Evolutionary conservation across 2,329 filamentous ascomycete species (phyloP).

Genomic region (Tolypocladium tundrense): DNA sequence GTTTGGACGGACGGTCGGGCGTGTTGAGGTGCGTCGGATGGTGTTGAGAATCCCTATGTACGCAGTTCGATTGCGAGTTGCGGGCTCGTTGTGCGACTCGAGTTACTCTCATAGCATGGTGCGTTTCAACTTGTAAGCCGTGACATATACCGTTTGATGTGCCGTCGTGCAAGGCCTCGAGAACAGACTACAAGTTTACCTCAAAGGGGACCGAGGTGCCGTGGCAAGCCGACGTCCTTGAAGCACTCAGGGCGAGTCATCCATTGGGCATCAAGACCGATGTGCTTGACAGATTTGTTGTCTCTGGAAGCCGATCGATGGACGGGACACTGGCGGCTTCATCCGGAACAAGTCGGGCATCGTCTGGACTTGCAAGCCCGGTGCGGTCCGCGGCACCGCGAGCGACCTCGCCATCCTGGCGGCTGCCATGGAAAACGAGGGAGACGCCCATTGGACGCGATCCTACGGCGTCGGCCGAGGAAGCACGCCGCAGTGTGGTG

Average conservation of each 20-base stretch:
- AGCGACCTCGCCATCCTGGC: too few relatives aligned
- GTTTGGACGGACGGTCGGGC: not conserved
- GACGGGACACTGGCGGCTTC: not conserved
- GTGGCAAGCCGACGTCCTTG: too few relatives aligned
- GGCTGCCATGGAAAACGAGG: too few relatives aligned
- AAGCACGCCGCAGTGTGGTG: too few relatives aligned
- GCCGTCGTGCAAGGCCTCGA: not conserved
- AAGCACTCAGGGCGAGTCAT: too few relatives aligned
- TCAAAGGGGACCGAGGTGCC: too few relatives aligned
- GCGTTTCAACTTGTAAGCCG: not conserved
- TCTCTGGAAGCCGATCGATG: not conserved
- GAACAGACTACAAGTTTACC: not conserved
- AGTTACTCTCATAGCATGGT: not conserved
- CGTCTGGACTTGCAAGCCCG: not conserved
- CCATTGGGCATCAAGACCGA: too few relatives aligned
- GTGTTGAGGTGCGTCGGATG: not conserved
- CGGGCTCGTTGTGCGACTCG: not conserved
- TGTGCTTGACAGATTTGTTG: too few relatives aligned
- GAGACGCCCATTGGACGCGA: too few relatives aligned
- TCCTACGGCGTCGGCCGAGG: too few relatives aligned
- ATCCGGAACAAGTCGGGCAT: not conserved
- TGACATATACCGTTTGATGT: not conserved
- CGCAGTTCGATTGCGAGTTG: not conserved
- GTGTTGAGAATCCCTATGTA: not conserved
- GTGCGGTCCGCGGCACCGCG: not conserved